A percentile compares a stretch with the other conserved stretches of the same genome.
phyloP scores from a whole-genome alignment of 129 eudicot species.

The Ambrosia trifida region DNA sequence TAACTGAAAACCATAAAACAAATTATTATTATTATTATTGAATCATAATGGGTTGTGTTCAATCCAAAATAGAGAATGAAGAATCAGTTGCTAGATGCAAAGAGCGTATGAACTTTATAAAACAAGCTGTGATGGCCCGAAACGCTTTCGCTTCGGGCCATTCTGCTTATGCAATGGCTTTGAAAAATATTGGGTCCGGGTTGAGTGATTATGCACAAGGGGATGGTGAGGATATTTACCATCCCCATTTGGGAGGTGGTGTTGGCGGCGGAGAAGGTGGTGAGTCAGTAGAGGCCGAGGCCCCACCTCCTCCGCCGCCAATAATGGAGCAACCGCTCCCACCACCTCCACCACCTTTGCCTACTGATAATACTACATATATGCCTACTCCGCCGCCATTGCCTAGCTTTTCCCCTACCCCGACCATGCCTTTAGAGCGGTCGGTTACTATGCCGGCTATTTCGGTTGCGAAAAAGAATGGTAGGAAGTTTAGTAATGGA shows the following conservation, averaged over 20 bases:
- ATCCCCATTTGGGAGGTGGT: conserved; percentile 35
- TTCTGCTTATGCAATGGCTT: conserved; percentile 68
- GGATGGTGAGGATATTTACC: conserved; percentile 46
- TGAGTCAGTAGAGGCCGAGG: conserved; percentile 31
- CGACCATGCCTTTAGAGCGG: conserved; percentile 58
- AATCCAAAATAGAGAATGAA: conserved; percentile 88
- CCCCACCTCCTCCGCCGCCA: conserved; percentile 67
- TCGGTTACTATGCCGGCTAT: conserved; percentile 80
- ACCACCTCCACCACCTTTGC: conserved; percentile 59
- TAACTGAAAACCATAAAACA: neutral
- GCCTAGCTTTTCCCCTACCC: conserved; percentile 66
- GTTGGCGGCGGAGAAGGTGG: conserved; percentile 25
- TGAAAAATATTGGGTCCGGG: conserved; percentile 85
- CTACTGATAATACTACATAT: conserved; percentile 1
- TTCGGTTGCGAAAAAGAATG: conserved; percentile 38
- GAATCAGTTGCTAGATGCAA: conserved; percentile 91
- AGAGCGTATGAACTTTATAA: conserved; percentile 80
- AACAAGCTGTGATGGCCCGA: conserved; percentile 71
- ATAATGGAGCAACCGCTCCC: conserved; percentile 54
- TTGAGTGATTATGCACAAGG: conserved; percentile 92
- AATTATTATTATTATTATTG: neutral
- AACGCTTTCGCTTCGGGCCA: conserved; percentile 83
- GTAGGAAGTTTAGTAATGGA: conserved; percentile 54
- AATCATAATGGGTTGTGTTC: conserved; percentile 85
- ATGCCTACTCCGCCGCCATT: conserved; percentile 76